Evolutionary conservation across 768 basidiomycete species (phyloP).

Genomic region (Paxillus ammoniavirescens): DNA sequence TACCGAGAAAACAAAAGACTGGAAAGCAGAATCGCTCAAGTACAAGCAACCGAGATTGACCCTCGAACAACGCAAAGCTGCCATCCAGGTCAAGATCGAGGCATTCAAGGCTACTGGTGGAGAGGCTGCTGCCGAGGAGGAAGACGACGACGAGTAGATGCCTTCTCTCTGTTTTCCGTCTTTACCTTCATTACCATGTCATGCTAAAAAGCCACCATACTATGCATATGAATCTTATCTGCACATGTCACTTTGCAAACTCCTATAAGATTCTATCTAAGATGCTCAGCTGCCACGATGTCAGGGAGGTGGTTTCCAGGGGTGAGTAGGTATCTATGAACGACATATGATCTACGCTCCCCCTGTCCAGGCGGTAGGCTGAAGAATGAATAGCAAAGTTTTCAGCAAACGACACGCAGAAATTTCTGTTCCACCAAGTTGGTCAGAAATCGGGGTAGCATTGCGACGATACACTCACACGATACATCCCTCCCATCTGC

Average conservation of each 20-base stretch:
- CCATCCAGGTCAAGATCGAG: slow-evolving; percentile 86
- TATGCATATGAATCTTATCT: slow-evolving; percentile 19
- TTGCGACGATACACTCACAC: slow-evolving; percentile 47
- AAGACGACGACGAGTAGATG: slow-evolving; percentile 62
- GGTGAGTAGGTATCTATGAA: slow-evolving; percentile 42
- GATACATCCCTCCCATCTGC: slow-evolving; percentile 77
- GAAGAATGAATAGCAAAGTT: slow-evolving; percentile 53
- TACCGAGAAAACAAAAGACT: slow-evolving; percentile 85
- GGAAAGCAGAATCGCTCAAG: slow-evolving; percentile 84
- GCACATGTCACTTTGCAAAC: slow-evolving; percentile 1
- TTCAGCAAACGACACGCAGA: slow-evolving; percentile 53
- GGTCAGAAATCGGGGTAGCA: not conserved
- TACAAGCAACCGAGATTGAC: slow-evolving; percentile 69
- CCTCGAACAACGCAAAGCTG: slow-evolving; percentile 70
- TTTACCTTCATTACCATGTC: slow-evolving; percentile 3
- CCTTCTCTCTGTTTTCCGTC: not conserved
- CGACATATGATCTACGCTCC: slow-evolving; percentile 39
- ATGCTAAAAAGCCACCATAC: slow-evolving; percentile 9
- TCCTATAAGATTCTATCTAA: slow-evolving; percentile 39
- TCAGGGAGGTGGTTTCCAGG: slow-evolving; percentile 34
- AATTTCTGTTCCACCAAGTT: slow-evolving; percentile 48
- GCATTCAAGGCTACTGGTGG: slow-evolving; percentile 76
- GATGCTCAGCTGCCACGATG: slow-evolving; percentile 54
- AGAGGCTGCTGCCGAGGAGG: slow-evolving; percentile 38
- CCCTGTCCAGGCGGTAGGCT: slow-evolving; percentile 51